Evolutionary conservation across 331 rosid species (phyloP).

Genomic region (Spiraea crenata): DNA sequence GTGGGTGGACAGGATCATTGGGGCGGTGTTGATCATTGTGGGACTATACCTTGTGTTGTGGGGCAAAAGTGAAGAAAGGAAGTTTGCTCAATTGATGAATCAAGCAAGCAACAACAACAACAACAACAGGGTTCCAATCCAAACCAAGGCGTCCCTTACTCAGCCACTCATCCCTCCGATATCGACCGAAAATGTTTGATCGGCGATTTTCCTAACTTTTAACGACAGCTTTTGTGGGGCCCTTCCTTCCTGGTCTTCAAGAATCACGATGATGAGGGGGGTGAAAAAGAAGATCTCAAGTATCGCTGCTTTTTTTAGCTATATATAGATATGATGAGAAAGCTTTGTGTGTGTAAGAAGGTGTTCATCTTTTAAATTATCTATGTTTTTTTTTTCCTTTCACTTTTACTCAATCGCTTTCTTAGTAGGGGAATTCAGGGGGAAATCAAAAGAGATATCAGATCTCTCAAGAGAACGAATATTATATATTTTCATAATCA

Average conservation of each 20-base stretch:
- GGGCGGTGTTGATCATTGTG: conserved; percentile 68
- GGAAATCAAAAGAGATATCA: conserved; percentile 19
- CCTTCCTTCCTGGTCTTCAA: conserved; percentile 20
- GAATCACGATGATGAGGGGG: not conserved
- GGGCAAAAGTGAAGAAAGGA: conserved; percentile 84
- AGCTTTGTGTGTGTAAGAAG: conserved; percentile 52
- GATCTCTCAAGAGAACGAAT: conserved; percentile 36
- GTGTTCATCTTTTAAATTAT: conserved; percentile 10
- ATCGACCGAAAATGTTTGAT: conserved; percentile 72
- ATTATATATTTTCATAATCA: conserved; percentile 14
- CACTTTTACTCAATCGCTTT: conserved; percentile 32
- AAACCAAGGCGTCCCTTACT: conserved; percentile 58
- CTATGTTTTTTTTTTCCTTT: conserved; percentile 5
- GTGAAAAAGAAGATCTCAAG: not conserved
- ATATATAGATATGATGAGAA: conserved; percentile 38
- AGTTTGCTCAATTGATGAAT: conserved; percentile 39
- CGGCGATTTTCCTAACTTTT: conserved; percentile 20
- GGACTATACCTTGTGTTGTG: conserved; percentile 81
- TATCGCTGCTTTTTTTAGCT: conserved; percentile 8
- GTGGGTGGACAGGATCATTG: conserved; percentile 61
- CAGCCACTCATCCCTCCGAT: conserved; percentile 72
- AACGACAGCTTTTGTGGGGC: conserved; percentile 7
- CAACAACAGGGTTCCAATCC: conserved; percentile 52
- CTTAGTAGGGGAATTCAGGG: conserved; percentile 29
- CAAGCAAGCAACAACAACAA: conserved; percentile 30